Evolutionary conservation across 306 rosid species (phyloP).

Genomic region (Cucumis cinereus): DNA sequence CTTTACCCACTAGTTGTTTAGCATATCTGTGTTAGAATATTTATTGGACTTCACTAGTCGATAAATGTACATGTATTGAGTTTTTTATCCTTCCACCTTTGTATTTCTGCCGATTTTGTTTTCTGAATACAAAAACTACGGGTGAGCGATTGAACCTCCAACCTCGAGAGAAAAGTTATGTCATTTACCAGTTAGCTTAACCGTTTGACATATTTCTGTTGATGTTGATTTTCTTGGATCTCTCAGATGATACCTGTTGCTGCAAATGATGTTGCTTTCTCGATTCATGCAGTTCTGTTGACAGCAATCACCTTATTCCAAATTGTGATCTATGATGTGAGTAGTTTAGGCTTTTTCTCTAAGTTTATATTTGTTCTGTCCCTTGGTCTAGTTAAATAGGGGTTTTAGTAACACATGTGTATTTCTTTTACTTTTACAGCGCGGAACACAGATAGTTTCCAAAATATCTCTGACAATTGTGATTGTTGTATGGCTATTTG

Average conservation of each 20-base stretch:
- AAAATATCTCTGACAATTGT: constrained; percentile 39
- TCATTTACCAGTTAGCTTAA: too few species aligned
- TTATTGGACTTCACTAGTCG: background rate
- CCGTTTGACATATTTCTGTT: background rate
- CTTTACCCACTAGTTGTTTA: background rate
- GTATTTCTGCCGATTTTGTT: background rate
- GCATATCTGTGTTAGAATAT: background rate
- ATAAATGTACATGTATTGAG: background rate
- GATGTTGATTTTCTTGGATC: constrained; percentile 12
- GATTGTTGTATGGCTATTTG: constrained; percentile 47
- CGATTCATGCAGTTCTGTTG: constrained; percentile 69
- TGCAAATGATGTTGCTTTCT: constrained; percentile 87
- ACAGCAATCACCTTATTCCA: constrained; percentile 60
- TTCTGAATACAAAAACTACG: too few species aligned
- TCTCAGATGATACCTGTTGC: constrained; percentile 93
- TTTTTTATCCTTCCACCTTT: background rate
- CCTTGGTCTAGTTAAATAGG: background rate
- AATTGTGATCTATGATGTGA: constrained; percentile 63
- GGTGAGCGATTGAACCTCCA: too few species aligned
- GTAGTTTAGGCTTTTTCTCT: constrained; percentile 7
- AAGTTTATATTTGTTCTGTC: background rate
- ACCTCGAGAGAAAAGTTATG: too few species aligned
- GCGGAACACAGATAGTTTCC: constrained; percentile 69
- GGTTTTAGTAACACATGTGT: background rate
- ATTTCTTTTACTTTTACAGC: constrained; percentile 24